Evolutionary conservation across 106 monocot genomes (phyloP).

Genomic region (Cymbidium sinense): DNA sequence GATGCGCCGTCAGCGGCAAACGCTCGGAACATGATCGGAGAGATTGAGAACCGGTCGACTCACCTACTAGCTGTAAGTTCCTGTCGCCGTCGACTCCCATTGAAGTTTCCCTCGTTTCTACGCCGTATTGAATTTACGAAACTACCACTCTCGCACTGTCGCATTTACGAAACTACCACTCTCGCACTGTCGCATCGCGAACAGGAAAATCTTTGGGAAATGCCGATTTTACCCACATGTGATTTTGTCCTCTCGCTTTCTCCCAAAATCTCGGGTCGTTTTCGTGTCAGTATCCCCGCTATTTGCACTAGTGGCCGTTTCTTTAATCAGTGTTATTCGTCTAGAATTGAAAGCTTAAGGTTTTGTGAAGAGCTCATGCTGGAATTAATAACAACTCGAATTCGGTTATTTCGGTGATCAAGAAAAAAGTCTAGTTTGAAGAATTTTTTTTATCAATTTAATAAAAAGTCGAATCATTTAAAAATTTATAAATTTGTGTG

Average conservation of each 20-base stretch:
- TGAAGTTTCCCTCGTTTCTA: background rate
- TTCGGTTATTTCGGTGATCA: too few relatives aligned
- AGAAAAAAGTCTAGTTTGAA: too few relatives aligned
- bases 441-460: too few relatives aligned
- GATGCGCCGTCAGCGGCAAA: conserved; percentile 37
- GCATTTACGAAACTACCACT: conserved; percentile 15
- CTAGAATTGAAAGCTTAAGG: too few relatives aligned
- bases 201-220: background rate
- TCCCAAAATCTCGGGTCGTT: background rate
- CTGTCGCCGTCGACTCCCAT: conserved; percentile 4
- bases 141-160: background rate
- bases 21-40: conserved; percentile 91
- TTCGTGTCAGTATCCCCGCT: background rate
- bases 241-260: background rate
- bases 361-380: too few relatives aligned
- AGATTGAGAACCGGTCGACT: conserved; percentile 96
- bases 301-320: background rate
- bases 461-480: too few relatives aligned
- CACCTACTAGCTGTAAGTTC: conserved; percentile 86
- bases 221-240: background rate
- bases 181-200: background rate
- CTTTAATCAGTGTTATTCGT: background rate
- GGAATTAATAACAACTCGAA: too few relatives aligned
- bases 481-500: too few relatives aligned
- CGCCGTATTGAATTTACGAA: background rate